phyloP scores from a whole-genome alignment of 306 rosid genomes.

The Inga leiocalycina region DNA sequence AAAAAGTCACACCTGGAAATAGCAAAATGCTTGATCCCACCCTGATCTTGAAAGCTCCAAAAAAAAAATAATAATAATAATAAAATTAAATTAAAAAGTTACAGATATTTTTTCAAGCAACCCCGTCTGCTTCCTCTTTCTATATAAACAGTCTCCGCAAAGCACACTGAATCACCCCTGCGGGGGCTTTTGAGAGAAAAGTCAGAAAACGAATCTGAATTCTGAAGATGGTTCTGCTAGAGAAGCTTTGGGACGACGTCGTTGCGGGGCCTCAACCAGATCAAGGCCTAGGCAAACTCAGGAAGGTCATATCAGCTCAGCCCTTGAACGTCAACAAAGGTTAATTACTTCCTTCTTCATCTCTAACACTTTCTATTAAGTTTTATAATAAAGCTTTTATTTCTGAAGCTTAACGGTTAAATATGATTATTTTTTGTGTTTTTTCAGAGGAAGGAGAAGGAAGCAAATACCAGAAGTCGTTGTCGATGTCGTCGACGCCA shows the following conservation, averaged over 20 bases:
- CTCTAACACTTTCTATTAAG: too few relatives aligned
- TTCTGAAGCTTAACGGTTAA: background rate
- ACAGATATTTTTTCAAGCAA: constrained; percentile 43
- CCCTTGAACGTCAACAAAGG: constrained; percentile 44
- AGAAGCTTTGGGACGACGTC: constrained; percentile 88
- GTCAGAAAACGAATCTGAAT: too few relatives aligned
- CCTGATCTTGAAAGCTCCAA: background rate
- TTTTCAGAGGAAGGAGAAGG: constrained; percentile 51
- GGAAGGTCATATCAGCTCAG: constrained; percentile 45
- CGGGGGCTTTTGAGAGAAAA: too few relatives aligned
- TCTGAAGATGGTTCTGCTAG: constrained; percentile 72
- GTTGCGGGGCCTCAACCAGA: constrained; percentile 95
- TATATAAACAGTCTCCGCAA: constrained; percentile 19
- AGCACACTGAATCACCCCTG: too few relatives aligned
- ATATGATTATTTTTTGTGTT: background rate
- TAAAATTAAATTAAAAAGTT: background rate
- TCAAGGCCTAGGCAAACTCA: constrained; percentile 76
- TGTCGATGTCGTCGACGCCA: constrained; percentile 70
- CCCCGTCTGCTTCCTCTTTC: background rate
- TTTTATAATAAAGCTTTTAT: background rate
- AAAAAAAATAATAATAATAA: background rate
- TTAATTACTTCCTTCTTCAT: background rate
- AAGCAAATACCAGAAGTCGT: constrained; percentile 43
- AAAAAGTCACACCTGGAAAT: constrained; percentile 14
- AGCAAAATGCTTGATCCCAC: background rate